Evolutionary conservation across 192 early-diverging fungal genomes (phyloP), one percentile per base, ranked within the genome.

Genomic region (Backusella westeae): DNA sequence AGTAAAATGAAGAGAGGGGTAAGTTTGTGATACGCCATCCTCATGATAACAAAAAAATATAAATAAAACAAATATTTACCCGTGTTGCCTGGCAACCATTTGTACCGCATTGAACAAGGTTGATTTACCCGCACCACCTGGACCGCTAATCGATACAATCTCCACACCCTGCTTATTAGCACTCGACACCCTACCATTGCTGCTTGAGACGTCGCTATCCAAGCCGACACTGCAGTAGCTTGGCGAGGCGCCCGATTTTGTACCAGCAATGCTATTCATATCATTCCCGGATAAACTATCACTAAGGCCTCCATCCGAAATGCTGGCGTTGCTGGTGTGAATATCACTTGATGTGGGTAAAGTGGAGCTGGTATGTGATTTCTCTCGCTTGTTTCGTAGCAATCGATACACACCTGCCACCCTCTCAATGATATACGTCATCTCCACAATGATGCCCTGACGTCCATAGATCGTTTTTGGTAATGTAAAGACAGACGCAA

Each of bases 401-500:
- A 38, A 34, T 65, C 65, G 70, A 59, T 79, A 75, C 0, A 70
- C 46, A 34, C 73, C 73, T 36, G 75, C 71, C 0, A 74, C 73
- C 21, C 72, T 34, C 36, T 75, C 53, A n/a, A 81, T 77, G 6
- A 73, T 74, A 9, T 65, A 69, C 19, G 69, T 69, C n/a, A 81
- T 81, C 52, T 77, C 63, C 5, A 72, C 66, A n/a, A 81, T 75
- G 10, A 69, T 71, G 32, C 39, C 56, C 7, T 77, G 73, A 21
- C 80, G 71, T 34, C 80, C 80, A 71, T 74, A 81, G 12, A 81
- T 44, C 3, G 65, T 73, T 19, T 73, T 77, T 8, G 80, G 80
- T n/a, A 81, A 63, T 34, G 76, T 77, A 23, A 81, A 81, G 12
- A 81, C 76, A 34, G 80, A 81, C 6, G 75, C 80, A 74, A 81